Evolutionary conservation across 2,329 filamentous ascomycete species (phyloP).

Genomic region (Fusarium concolor): DNA sequence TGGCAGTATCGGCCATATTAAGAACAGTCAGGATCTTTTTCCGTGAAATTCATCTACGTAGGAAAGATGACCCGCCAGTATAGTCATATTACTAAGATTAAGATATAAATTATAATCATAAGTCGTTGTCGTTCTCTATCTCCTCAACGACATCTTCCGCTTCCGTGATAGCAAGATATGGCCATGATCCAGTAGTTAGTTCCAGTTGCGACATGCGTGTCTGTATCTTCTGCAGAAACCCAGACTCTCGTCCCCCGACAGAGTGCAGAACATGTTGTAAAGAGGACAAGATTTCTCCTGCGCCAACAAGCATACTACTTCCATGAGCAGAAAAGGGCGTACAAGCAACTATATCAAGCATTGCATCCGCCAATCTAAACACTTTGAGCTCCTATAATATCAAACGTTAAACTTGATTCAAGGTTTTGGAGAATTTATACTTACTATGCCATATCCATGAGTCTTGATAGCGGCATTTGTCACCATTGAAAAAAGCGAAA

Average conservation of each 20-base stretch:
- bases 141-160: not conserved
- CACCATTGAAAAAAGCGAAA: slow-evolving; percentile 41
- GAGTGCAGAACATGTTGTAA: slow-evolving; percentile 38
- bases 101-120: not conserved
- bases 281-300: slow-evolving; percentile 39
- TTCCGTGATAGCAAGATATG: slow-evolving; percentile 16
- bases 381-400: slow-evolving; percentile 43
- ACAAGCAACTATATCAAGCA: slow-evolving; percentile 43
- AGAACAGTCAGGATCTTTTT: no score
- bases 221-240: slow-evolving; percentile 34
- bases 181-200: slow-evolving; percentile 29
- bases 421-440: not conserved
- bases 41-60: no score
- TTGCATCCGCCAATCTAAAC: slow-evolving; percentile 40
- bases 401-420: not conserved
- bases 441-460: slow-evolving; percentile 46
- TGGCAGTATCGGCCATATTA: no score
- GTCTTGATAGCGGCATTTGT: slow-evolving; percentile 39
- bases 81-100: not conserved
- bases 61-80: no score
- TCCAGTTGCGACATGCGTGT: slow-evolving; percentile 36
- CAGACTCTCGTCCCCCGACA: slow-evolving; percentile 40
- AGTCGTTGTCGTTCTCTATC: not conserved
- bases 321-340: slow-evolving; percentile 30
- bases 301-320: slow-evolving; percentile 40